These are phyloP conservation scores for Cladophialophora yegresii DNA, from an alignment of 2,329 filamentous ascomycete genomes.

Conservation along the genomic window DNA sequence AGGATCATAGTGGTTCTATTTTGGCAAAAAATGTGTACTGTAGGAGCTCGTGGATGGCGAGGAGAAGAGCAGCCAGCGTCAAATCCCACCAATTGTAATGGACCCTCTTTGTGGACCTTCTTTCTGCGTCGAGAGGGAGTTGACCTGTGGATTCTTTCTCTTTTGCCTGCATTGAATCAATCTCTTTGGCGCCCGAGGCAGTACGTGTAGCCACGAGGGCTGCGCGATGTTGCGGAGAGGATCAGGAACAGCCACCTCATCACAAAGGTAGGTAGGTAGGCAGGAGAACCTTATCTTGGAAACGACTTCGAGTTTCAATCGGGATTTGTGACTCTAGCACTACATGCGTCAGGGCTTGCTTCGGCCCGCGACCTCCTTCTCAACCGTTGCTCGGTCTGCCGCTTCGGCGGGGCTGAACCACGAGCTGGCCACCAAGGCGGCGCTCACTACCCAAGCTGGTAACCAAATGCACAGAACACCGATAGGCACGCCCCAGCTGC, in stretches of 20 bases:
- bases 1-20: conserved; percentile 6
- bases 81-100: neutral
- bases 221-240: too few relatives aligned
- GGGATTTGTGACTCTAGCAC: neutral
- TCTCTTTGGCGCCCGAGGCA: too few relatives aligned
- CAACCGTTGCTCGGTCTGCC: neutral
- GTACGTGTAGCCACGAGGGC: too few relatives aligned
- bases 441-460: conserved; percentile 78
- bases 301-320: neutral
- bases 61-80: neutral
- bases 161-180: too few relatives aligned
- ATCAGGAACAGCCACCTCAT: too few relatives aligned
- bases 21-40: conserved; percentile 9
- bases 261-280: too few relatives aligned
- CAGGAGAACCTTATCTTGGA: neutral
- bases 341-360: neutral
- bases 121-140: neutral
- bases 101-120: neutral
- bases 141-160: too few relatives aligned
- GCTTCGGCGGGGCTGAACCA: conserved; percentile 25
- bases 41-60: neutral
- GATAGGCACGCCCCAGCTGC: conserved; percentile 77
- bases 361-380: neutral
- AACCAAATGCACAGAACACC: conserved; percentile 96
- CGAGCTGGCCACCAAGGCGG: conserved; percentile 32